phyloP scores from a whole-genome alignment of 2,329 filamentous ascomycete species.

The Eurotiales sp. region DNA sequence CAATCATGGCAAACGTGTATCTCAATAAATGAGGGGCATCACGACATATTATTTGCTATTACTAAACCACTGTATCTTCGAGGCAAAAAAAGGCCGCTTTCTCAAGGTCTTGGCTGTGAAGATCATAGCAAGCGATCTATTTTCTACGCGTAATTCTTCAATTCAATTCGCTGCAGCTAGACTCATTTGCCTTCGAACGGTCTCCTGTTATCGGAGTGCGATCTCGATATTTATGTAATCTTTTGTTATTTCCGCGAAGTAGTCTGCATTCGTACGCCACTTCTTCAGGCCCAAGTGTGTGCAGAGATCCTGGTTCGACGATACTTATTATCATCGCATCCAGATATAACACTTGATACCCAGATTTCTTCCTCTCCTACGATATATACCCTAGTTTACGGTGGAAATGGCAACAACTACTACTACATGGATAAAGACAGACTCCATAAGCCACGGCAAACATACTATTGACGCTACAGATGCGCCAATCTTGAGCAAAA shows the following conservation, averaged over 20 bases:
- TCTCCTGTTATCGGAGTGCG: conserved; percentile 13
- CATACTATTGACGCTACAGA: not conserved
- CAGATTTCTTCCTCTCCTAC: not conserved
- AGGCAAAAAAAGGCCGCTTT: not conserved
- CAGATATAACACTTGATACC: not conserved
- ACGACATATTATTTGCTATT: conserved; percentile 5
- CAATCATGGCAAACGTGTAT: not conserved
- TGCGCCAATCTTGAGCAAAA: not conserved
- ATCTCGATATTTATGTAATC: conserved; percentile 7
- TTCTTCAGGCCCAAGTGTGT: not conserved
- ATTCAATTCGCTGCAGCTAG: too few species aligned
- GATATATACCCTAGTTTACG: not conserved
- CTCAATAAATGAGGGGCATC: not conserved
- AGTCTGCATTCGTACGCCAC: not conserved
- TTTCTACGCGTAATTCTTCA: not conserved
- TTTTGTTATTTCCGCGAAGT: not conserved
- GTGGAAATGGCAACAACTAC: conserved; percentile 5
- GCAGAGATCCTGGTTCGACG: not conserved
- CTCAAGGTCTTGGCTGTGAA: not conserved
- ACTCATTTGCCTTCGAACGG: not conserved
- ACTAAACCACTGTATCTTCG: not conserved
- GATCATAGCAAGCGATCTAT: not conserved
- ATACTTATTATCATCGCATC: not conserved
- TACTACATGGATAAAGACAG: conserved; percentile 6
- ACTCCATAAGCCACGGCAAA: not conserved